Conservation (phyloP, 495 filamentous ascomycete genomes). For the Parathielavia appendiculata region DNA sequence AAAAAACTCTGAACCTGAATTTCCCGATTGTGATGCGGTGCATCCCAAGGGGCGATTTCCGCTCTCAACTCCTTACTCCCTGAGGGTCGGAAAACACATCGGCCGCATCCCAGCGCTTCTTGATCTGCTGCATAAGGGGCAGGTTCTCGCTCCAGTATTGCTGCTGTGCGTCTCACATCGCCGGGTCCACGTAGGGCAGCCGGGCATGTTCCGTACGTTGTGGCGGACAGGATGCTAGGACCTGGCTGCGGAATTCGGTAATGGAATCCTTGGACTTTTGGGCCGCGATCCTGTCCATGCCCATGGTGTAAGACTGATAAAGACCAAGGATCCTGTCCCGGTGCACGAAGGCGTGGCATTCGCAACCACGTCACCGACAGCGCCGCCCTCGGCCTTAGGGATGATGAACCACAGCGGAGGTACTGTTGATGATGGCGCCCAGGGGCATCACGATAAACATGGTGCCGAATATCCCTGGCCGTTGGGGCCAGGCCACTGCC, state of each 20-base stretch:
- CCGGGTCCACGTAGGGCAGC: conserved; percentile 71
- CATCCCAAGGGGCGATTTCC: too few species aligned
- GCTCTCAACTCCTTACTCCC: conserved; percentile 40
- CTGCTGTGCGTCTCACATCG: conserved; percentile 43
- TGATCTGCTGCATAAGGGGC: conserved; percentile 46
- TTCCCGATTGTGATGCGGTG: too few species aligned
- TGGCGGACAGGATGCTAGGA: conserved; percentile 29
- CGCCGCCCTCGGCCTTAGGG: conserved; percentile 52
- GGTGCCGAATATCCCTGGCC: conserved; percentile 52
- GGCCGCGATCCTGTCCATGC: conserved; percentile 39
- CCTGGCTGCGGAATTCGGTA: conserved; percentile 42
- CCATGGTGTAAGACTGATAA: conserved; percentile 55
- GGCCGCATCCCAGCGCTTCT: conserved; percentile 50
- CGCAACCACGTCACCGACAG: conserved; percentile 41
- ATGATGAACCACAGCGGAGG: conserved; percentile 54
- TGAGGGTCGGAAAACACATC: conserved; percentile 62
- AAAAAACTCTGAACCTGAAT: not conserved
- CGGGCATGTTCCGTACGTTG: conserved; percentile 53
- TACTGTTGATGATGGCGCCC: conserved; percentile 46
- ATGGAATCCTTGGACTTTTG: conserved; percentile 44
- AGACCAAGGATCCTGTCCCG: conserved; percentile 55
- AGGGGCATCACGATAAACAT: conserved; percentile 48
- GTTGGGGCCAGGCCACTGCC: conserved; percentile 58
- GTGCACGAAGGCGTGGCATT: conserved; percentile 53
- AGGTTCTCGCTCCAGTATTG: conserved; percentile 55